These are phyloP conservation scores for Penicillium sp. DNA, from an alignment of 2,329 filamentous ascomycete species.

Conservation along the genomic window DNA sequence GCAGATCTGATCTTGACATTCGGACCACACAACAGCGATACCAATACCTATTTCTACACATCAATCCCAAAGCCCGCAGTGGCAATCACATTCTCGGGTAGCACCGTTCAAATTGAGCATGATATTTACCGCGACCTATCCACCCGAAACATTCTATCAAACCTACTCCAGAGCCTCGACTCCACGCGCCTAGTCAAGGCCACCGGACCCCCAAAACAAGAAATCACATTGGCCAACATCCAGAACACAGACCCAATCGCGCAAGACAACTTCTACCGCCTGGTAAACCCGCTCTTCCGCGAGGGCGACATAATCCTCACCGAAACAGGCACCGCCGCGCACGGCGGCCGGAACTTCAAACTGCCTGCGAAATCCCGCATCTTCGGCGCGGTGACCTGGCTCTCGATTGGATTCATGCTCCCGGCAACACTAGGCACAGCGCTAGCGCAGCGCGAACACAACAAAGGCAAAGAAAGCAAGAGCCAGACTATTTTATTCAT, in stretches of 20 bases:
- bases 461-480: conserved; percentile 21
- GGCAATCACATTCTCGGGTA: conserved; percentile 78
- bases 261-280: conserved; percentile 50
- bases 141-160: conserved; percentile 74
- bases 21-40: conserved; percentile 41
- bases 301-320: conserved; percentile 56
- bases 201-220: conserved; percentile 23
- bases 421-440: conserved; percentile 56
- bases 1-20: conserved; percentile 41
- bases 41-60: conserved; percentile 66
- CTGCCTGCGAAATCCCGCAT: conserved; percentile 50
- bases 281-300: conserved; percentile 48
- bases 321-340: conserved; percentile 58
- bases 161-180: conserved; percentile 63
- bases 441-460: conserved; percentile 44
- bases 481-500: conserved; percentile 58
- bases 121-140: conserved; percentile 73
- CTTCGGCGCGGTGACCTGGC: conserved; percentile 56
- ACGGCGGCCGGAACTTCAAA: conserved; percentile 52
- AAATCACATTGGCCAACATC: conserved; percentile 14
- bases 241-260: conserved; percentile 50
- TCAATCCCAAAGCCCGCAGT: conserved; percentile 73
- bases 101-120: conserved; percentile 69
- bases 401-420: conserved; percentile 61
- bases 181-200: conserved; percentile 54